These are phyloP conservation scores for Spathaspora gorwiae DNA, from an alignment of 805 yeast species.

Conservation along the genomic window DNA sequence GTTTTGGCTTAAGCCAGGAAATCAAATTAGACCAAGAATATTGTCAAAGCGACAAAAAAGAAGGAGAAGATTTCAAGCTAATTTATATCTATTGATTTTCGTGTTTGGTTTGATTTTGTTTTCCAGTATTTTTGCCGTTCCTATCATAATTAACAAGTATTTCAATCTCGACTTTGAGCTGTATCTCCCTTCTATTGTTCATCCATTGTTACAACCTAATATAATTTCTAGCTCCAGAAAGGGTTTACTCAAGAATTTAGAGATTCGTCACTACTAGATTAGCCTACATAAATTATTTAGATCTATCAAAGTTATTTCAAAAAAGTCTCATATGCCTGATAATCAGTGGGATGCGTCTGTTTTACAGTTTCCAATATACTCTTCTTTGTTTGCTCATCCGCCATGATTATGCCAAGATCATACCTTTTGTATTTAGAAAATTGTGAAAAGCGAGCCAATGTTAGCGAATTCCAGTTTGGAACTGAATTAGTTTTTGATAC, in stretches of 20 bases:
- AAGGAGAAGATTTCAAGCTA: slow-evolving; percentile 31
- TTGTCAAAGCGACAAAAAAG: slow-evolving; percentile 41
- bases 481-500: slow-evolving; percentile 9
- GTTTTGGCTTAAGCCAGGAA: slow-evolving; percentile 62
- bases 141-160: slow-evolving; percentile 30
- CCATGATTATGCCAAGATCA: slow-evolving; percentile 29
- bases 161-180: slow-evolving; percentile 36
- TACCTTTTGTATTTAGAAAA: slow-evolving; percentile 35
- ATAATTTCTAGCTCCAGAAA: slow-evolving; percentile 20
- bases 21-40: slow-evolving; percentile 45
- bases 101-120: slow-evolving; percentile 20
- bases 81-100: slow-evolving; percentile 32
- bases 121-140: slow-evolving; percentile 33
- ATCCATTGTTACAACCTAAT: slow-evolving; percentile 41
- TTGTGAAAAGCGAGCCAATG: slow-evolving; percentile 16
- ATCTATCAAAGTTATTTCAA: slow-evolving; percentile 6
- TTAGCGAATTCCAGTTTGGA: slow-evolving; percentile 11
- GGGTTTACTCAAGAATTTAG: slow-evolving; percentile 28
- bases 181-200: slow-evolving; percentile 21
- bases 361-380: slow-evolving; percentile 5
- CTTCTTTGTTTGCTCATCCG: slow-evolving; percentile 16
- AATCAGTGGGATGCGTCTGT: slow-evolving; percentile 1
- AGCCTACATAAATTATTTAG: neutral
- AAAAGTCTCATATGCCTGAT: neutral
- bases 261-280: slow-evolving; percentile 4